These are phyloP conservation scores for Saprolegnia diclina DNA, from an alignment of 352 stramenopile species.

Conservation along the genomic window DNA sequence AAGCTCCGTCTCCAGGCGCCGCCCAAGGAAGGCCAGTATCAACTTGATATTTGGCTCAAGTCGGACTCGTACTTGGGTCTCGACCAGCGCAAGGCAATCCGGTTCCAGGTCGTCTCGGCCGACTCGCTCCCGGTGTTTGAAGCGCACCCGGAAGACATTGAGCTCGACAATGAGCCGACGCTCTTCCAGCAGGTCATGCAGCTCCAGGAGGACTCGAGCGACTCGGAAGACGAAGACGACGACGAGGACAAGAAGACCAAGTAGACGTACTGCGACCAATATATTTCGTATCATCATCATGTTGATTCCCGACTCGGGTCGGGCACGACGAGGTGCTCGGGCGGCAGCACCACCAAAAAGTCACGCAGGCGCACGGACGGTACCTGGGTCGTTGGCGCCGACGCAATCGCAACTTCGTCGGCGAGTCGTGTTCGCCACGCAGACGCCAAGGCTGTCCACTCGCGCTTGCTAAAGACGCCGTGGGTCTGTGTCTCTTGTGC, in stretches of 20 bases:
- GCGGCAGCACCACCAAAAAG: background rate
- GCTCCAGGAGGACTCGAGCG: constrained; percentile 62
- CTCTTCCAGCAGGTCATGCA: constrained; percentile 98
- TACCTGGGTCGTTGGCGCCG: background rate
- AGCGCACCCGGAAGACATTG: constrained; percentile 96
- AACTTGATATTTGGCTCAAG: constrained; percentile 97
- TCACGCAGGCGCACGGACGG: background rate
- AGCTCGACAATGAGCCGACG: constrained; percentile 99
- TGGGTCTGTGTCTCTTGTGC: constrained; percentile 18
- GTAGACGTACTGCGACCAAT: constrained; percentile 29
- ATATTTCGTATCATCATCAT: background rate
- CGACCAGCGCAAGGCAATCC: constrained; percentile 72
- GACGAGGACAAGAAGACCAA: constrained; percentile 56
- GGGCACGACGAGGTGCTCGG: too few relatives aligned
- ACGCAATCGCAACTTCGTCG: background rate
- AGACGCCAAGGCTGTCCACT: background rate
- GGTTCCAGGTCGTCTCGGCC: constrained; percentile 93
- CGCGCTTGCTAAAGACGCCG: background rate
- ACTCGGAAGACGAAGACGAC: constrained; percentile 80
- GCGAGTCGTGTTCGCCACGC: background rate
- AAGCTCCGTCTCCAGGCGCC: constrained; percentile 96
- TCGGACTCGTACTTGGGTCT: constrained; percentile 97
- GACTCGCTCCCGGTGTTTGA: constrained; percentile 92
- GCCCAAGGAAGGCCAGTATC: constrained; percentile 89
- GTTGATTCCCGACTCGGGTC: too few relatives aligned